Conservation (phyloP, 495 filamentous ascomycete genomes). For the Chlorociboria aeruginascens region DNA sequence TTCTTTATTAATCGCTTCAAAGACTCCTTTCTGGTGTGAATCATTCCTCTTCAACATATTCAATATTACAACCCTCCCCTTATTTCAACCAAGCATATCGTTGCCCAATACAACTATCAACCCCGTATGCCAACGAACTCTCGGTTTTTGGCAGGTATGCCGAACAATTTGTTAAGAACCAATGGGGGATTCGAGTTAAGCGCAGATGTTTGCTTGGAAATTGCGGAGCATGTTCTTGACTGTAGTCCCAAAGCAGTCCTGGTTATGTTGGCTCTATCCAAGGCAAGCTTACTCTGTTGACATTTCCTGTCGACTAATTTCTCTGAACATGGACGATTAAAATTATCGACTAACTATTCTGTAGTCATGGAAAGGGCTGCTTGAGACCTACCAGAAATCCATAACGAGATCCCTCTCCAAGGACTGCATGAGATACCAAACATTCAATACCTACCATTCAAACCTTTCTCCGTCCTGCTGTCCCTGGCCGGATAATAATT, state of each 20-base stretch:
- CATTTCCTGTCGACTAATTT: not conserved
- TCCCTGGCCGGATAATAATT: not conserved
- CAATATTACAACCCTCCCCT: too few species aligned
- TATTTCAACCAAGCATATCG: too few species aligned
- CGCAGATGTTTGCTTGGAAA: constrained; percentile 9
- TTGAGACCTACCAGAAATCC: constrained; percentile 11
- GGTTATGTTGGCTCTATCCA: constrained; percentile 7
- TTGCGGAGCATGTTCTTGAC: constrained; percentile 7
- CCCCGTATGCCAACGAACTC: too few species aligned
- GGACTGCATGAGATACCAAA: not conserved
- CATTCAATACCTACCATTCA: not conserved
- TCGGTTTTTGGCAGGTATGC: not conserved
- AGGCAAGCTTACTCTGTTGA: constrained; percentile 3
- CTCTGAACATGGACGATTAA: not conserved
- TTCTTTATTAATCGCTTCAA: too few species aligned
- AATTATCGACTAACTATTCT: not conserved
- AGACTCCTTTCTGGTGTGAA: too few species aligned
- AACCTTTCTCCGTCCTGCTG: not conserved
- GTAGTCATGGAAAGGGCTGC: constrained; percentile 8
- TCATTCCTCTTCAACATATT: too few species aligned
- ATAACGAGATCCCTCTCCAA: constrained; percentile 1
- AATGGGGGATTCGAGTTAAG: constrained; percentile 1
- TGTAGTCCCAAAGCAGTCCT: not conserved
- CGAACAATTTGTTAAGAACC: constrained; percentile 3
- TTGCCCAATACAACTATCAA: too few species aligned